Base-by-base conservation (phyloP, 306 rosid species). In the Crataegus laevigata region DNA sequence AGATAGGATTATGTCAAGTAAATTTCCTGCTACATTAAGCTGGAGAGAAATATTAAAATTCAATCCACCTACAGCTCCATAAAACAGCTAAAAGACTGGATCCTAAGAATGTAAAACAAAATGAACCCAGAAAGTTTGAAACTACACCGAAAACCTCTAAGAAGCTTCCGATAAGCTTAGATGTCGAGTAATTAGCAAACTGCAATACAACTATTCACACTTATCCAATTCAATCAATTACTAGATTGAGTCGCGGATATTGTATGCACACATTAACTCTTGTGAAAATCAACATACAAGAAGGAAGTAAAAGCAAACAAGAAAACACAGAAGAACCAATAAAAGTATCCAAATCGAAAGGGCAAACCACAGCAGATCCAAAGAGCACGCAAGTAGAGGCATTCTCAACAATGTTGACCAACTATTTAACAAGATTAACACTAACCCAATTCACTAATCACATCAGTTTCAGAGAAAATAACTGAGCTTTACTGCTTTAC, bases 281-380 rank as follows among this genome's bases (percentile, higher is more conserved):
- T 29, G 67, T 3, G 63, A 59, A 59, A 25, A 25, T 26, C 34
- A 0, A 59, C 17, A 11, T 22, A 59, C 15, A 59, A 3, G 3
- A 59, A 63, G 38, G 38, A 34, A 19, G 34, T 7, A 4, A 65
- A 65, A 63, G 24, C 40, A 63, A 30, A 15, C 42, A 63, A 63
- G 3, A 4, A 58, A 30, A 72, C 34, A 25, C 54, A 24, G 21
- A 5, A 3, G 45, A n/a, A 19, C 18, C 17, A 60, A 26, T 6
- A 24, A 55, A 71, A 22, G 34, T 55, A 55, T 71, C 34, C 9
- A 24, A 71, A 71, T 14, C 28, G 25, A 66, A 40, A 22, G 11
- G 19, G 34, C 36, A 38, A 34, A 47, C 66, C 9, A 32, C 3
- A 72, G 24, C 54, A 71, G 86, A 84, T 84, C 82, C 70, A 18